Base-by-base conservation (phyloP, 2,329 filamentous ascomycete genomes). In the Exophiala alcalophila region DNA sequence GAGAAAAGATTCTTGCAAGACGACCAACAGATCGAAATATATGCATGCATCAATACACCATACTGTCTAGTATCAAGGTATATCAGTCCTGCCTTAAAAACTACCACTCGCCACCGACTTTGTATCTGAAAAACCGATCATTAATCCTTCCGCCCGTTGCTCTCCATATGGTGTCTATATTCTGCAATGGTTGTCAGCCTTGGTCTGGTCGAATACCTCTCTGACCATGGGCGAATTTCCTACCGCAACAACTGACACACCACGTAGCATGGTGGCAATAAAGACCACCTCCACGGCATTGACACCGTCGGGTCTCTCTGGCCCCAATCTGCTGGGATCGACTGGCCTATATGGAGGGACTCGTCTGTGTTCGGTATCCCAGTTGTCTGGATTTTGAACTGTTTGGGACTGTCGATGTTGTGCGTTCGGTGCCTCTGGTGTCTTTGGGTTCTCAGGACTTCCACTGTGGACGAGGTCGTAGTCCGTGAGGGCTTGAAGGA, bases 281-380 rank as follows among this genome's bases (percentile, higher is more conserved):
- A 46, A 46, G 8, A 14, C 19, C 3, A 3, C 8, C 24, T 46
- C 43, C 4, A 46, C 19, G 6, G n/a, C 11, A 33, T 46, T 46
- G 8, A 18, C 15, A 9, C 36, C 36, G 9, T 12, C 31, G 9
- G 42, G 42, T 15, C 43, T 14, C 28, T 36, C 11, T 4, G 11
- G 10, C 4, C 36, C 11, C 5, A 15, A 11, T 4, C 28, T 36
- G 11, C 31, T 34, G 9, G 23, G 21, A 24, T 44, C 26, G 18
- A 40, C 8, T 12, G 73, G 71, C 9, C 73, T 61, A 49, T 74
- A 69, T 0, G 62, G 52, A 2, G 74, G 74, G 1, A 77, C 61
- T 24, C 72, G 64, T 32, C 69, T 64, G 50, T 73, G 66, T 34
- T 72, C 59, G 1, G 61, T 63, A 4, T 71, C 69, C 75, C 74